Percentiles rank a stretch among this genome's conserved stretches.
These are phyloP conservation scores for Huntiella decipiens DNA, from an alignment of 2,329 filamentous ascomycete genomes.

Conservation along the genomic window DNA sequence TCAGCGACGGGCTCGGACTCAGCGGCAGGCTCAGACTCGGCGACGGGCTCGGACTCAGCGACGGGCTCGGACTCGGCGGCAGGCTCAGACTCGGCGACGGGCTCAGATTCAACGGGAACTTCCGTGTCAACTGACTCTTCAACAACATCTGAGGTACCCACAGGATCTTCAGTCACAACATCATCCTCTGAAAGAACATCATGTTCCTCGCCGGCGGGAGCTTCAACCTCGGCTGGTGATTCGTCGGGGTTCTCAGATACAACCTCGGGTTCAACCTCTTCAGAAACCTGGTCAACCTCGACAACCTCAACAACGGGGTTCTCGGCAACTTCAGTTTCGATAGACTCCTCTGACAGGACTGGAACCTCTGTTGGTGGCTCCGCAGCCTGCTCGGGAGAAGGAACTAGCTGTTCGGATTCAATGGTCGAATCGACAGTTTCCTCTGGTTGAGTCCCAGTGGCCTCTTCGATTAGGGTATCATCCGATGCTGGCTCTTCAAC, in stretches of 20 bases:
- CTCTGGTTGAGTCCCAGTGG: not conserved
- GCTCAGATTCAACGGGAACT: not conserved
- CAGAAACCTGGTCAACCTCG: no score
- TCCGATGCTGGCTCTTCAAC: not conserved
- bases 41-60: not conserved
- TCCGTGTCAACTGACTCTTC: not conserved
- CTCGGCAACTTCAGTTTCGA: not conserved
- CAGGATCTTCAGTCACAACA: not conserved
- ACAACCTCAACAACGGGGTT: not conserved
- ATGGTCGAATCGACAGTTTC: not conserved
- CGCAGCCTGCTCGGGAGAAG: not conserved
- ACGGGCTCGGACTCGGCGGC: not conserved
- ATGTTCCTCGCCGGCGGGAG: no score
- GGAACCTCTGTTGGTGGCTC: not conserved
- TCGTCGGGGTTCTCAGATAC: no score
- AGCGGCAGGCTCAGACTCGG: not conserved
- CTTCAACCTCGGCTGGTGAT: no score
- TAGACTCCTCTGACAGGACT: not conserved
- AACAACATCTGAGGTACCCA: not conserved
- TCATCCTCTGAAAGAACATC: not conserved
- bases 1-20: no score
- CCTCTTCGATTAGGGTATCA: not conserved
- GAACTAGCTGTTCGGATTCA: not conserved
- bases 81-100: not conserved
- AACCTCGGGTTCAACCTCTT: no score